Conservation (phyloP, 495 filamentous ascomycete genomes). For the Penicillium robsamsonii region DNA sequence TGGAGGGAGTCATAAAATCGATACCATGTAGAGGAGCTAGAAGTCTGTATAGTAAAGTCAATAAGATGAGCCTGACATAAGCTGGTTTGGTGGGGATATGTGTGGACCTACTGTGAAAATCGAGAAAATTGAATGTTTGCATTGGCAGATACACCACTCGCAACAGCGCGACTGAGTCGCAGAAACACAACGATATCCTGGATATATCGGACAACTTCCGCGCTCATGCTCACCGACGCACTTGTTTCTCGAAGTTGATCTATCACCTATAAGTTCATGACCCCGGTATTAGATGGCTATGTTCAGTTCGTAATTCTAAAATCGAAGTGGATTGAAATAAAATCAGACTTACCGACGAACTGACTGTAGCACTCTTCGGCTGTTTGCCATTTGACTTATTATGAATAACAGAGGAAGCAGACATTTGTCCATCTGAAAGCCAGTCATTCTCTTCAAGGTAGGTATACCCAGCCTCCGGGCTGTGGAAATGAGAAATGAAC, state of each 20-base stretch:
- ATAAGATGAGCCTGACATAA: background rate
- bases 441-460: conserved; percentile 63
- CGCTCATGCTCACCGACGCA: conserved; percentile 44
- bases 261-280: conserved; percentile 37
- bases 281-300: conserved; percentile 1
- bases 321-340: background rate
- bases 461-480: conserved; percentile 65
- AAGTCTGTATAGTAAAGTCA: conserved; percentile 21
- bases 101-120: conserved; percentile 55
- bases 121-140: conserved; percentile 74
- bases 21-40: conserved; percentile 83
- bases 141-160: conserved; percentile 68
- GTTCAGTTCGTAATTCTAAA: background rate
- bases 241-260: conserved; percentile 37
- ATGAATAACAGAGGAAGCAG: conserved; percentile 47
- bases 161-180: conserved; percentile 79
- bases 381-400: conserved; percentile 28
- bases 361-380: conserved; percentile 21
- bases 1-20: conserved; percentile 77
- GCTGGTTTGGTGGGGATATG: background rate
- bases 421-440: conserved; percentile 45
- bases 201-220: conserved; percentile 75
- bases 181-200: conserved; percentile 84
- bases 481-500: conserved; percentile 85
- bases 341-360: conserved; percentile 20